Conservation (phyloP, 768 basidiomycete genomes). For the Coprinopsis sp. region DNA sequence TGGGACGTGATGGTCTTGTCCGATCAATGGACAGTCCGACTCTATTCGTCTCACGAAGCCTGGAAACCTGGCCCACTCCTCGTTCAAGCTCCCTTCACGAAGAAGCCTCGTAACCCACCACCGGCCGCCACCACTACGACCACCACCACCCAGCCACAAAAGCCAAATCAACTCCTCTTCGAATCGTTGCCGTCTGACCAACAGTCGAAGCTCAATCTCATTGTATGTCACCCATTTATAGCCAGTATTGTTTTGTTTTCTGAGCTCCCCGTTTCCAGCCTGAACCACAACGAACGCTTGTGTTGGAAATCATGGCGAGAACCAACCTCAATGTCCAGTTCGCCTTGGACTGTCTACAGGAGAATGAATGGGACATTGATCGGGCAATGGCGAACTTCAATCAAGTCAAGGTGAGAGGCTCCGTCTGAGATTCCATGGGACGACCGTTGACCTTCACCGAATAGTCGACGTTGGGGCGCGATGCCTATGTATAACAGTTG, state of each 20-base stretch:
- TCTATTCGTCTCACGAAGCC: slow-evolving; percentile 77
- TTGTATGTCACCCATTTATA: slow-evolving; percentile 44
- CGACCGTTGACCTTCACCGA: slow-evolving; percentile 19
- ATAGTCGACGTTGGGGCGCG: slow-evolving; percentile 7
- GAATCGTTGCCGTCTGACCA: slow-evolving; percentile 36
- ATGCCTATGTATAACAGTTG: too few species aligned
- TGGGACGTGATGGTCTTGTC: slow-evolving; percentile 92
- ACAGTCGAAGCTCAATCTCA: slow-evolving; percentile 45
- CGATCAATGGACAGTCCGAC: slow-evolving; percentile 79
- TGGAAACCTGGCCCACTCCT: slow-evolving; percentile 74
- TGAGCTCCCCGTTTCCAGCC: slow-evolving; percentile 38
- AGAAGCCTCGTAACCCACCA: slow-evolving; percentile 6
- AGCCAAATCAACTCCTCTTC: slow-evolving; percentile 18
- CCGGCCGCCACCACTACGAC: slow-evolving; percentile 17
- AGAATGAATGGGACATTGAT: slow-evolving; percentile 81
- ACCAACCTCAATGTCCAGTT: slow-evolving; percentile 80
- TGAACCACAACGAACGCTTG: slow-evolving; percentile 64
- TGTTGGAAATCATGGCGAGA: slow-evolving; percentile 63
- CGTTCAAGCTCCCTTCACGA: slow-evolving; percentile 49
- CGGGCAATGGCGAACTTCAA: slow-evolving; percentile 83
- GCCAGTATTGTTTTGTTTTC: slow-evolving; percentile 1
- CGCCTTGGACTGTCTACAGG: slow-evolving; percentile 78
- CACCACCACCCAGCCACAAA: slow-evolving; percentile 15
- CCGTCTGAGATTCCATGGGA: slow-evolving; percentile 1
- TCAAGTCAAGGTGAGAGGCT: slow-evolving; percentile 68